A percentile compares a stretch with the other conserved stretches of the same genome.
These are phyloP conservation scores for Globomyces pollinis-pini DNA, from an alignment of 192 early-diverging fungal species.

Conservation along the genomic window DNA sequence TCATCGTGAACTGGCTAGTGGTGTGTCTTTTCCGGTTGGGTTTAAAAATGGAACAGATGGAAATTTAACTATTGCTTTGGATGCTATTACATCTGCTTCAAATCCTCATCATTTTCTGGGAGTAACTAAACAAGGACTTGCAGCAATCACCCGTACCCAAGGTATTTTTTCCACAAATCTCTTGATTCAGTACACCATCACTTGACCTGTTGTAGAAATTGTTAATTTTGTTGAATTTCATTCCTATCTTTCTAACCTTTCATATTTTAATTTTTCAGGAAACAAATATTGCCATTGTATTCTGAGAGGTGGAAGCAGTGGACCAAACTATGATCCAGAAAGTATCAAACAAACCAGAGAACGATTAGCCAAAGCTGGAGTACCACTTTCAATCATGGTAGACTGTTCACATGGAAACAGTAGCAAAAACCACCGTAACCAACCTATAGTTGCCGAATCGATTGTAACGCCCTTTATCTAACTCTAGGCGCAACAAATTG, in stretches of 20 bases:
- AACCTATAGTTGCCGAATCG: constrained; percentile 63
- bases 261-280: constrained; percentile 65
- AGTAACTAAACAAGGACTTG: constrained; percentile 87
- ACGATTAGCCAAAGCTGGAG: constrained; percentile 54
- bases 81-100: constrained; percentile 83
- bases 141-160: constrained; percentile 80
- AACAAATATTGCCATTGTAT: constrained; percentile 85
- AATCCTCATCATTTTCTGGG: constrained; percentile 83
- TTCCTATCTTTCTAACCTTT: constrained; percentile 14
- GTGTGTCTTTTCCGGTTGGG: constrained; percentile 83
- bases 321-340: constrained; percentile 77
- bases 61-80: constrained; percentile 74
- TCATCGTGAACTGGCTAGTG: constrained; percentile 83
- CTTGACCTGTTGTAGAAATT: too few species aligned
- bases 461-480: constrained; percentile 29
- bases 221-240: too few species aligned
- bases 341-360: constrained; percentile 50
- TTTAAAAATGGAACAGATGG: constrained; percentile 96
- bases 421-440: constrained; percentile 80
- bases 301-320: constrained; percentile 77
- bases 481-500: constrained; percentile 9
- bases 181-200: too few species aligned
- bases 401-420: constrained; percentile 95
- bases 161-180: not conserved
- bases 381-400: constrained; percentile 73